Base-by-base conservation (phyloP, 768 basidiomycete species). In the Xanthoconium stramineum region DNA sequence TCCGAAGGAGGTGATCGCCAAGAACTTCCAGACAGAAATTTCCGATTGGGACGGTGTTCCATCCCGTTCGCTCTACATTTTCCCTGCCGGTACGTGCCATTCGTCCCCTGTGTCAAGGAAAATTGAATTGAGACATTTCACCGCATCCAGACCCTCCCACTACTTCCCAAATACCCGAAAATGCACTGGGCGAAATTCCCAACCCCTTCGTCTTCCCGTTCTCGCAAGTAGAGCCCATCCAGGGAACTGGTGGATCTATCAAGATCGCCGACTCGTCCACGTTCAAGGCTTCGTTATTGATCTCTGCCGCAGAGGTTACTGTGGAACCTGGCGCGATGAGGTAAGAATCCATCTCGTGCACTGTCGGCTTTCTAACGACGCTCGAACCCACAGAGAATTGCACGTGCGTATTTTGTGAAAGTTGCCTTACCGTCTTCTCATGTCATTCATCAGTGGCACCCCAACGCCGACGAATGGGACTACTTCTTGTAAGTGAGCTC, bases 401-500 rank as follows among this genome's bases (percentile, higher is more conserved):
- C 83, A 85, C 68, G 81, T 81, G 67, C 61, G 77, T 64, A 29
- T 17, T 35, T 12, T 17, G 29, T 19, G 13, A 19, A 15, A 19
- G 32, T 42, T 14, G 20, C 44, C 20, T 14, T 28, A 5, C 14
- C 10, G 3, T 45, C 12, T 30, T 11, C 46, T 61, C n/a, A 55
- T 5, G 4, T 30, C 24, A 30, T 57, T 32, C 20, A 8, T 50
- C 44, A 85, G 85, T 88, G 86, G 86, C 86, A 88, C 60, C 86
- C 86, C 8, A 83, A 81, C 12, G 74, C 83, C 61, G 82, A 85
- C 56, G 85, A 86, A 69, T 86, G 85, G 85, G 76, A 71, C 47
- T 82, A 77, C 66, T 82, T 77, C 78, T 52, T 85, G 83, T 83
- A 65, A 53, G 74, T n/a, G 52, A 48, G 12, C 19, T 32, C 12